Conservation (phyloP, 345 rosid species). For the Pelargonium nanum region DNA sequence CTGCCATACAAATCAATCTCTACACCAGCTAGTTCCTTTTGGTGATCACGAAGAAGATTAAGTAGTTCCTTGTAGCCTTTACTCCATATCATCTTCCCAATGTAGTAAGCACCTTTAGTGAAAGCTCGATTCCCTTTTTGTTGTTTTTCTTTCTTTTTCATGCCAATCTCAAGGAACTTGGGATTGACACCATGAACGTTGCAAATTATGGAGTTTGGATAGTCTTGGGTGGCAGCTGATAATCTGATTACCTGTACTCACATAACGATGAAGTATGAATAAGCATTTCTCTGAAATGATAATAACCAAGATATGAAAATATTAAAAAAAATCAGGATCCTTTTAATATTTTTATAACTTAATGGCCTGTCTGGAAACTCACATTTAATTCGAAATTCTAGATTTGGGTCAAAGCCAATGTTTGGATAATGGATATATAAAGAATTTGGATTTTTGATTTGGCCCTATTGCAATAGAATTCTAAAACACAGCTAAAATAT, state of each 20-base stretch:
- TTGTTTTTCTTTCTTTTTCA: constrained; percentile 47
- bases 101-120: constrained; percentile 74
- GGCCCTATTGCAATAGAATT: too few relatives aligned
- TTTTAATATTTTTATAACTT: too few relatives aligned
- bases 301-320: neutral
- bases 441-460: too few relatives aligned
- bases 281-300: neutral
- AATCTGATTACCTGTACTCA: constrained; percentile 70
- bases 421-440: too few relatives aligned
- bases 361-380: too few relatives aligned
- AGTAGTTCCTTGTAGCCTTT: constrained; percentile 93
- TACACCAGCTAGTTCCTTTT: constrained; percentile 52
- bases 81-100: constrained; percentile 97
- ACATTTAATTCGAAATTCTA: too few relatives aligned
- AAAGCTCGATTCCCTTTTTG: constrained; percentile 40
- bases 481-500: too few relatives aligned
- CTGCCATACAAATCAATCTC: constrained; percentile 77
- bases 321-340: neutral
- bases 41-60: constrained; percentile 56
- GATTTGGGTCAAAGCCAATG: too few relatives aligned
- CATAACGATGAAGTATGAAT: constrained; percentile 5
- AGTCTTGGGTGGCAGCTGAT: constrained; percentile 92
- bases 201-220: constrained; percentile 64
- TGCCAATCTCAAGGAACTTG: constrained; percentile 75
- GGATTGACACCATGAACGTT: constrained; percentile 98